Percentiles rank a stretch among this genome's conserved stretches.
These are phyloP conservation scores for Lentinula detonsa DNA, from an alignment of 768 basidiomycete species.

Conservation along the genomic window DNA sequence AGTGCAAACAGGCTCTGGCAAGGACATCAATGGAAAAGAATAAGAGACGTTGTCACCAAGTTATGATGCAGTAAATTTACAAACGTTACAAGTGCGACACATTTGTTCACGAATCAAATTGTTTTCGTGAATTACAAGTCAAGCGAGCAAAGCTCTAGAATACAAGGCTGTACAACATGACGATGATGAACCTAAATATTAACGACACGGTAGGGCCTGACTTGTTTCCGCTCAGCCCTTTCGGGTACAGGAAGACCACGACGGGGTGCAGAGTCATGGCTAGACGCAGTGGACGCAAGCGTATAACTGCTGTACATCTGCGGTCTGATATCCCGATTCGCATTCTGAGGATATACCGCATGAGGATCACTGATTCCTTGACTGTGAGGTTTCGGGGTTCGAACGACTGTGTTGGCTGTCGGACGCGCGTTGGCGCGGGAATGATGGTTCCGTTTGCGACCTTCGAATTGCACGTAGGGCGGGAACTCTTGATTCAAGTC, in stretches of 20 bases:
- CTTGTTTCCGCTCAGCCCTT: background rate
- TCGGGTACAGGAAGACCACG: background rate
- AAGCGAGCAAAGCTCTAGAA: background rate
- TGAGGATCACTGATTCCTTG: background rate
- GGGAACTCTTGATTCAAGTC: slow-evolving; percentile 1
- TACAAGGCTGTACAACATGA: no score
- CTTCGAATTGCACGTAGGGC: background rate
- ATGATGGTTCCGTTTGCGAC: background rate
- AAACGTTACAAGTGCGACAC: background rate
- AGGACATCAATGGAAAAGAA: slow-evolving; percentile 15
- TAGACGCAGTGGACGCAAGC: background rate
- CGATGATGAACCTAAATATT: background rate
- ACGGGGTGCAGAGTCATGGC: background rate
- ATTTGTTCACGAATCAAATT: background rate
- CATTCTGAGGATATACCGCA: background rate
- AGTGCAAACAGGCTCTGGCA: slow-evolving; percentile 15
- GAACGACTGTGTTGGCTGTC: background rate
- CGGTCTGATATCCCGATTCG: background rate
- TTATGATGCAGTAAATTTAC: background rate
- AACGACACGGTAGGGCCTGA: background rate
- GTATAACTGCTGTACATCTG: background rate
- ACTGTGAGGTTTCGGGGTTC: background rate
- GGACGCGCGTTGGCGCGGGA: background rate
- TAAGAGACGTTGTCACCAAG: slow-evolving; percentile 11
- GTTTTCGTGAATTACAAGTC: no score